These are phyloP conservation scores for Mucor velutinosus DNA, from an alignment of 371 early-diverging fungal species.

Conservation along the genomic window DNA sequence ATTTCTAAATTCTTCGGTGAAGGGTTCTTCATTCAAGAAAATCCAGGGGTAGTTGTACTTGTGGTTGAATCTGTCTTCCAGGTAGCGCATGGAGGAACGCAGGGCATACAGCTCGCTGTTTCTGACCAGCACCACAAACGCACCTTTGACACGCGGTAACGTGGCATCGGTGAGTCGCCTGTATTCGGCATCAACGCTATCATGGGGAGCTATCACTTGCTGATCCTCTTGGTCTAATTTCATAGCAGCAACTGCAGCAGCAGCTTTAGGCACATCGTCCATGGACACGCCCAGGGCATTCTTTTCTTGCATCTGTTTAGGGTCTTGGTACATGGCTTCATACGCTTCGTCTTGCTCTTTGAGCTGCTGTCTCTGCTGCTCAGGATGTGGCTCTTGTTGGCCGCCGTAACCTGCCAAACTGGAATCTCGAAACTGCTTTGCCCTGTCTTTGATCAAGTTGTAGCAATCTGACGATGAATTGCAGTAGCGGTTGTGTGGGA, in stretches of 20 bases:
- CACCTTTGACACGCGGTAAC: constrained; percentile 49
- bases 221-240: not conserved
- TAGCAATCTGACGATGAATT: constrained; percentile 26
- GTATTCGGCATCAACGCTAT: constrained; percentile 26
- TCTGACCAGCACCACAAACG: constrained; percentile 67
- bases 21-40: constrained; percentile 82
- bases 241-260: not conserved
- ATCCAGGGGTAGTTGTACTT: constrained; percentile 89
- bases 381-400: constrained; percentile 1
- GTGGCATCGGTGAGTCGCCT: constrained; percentile 17
- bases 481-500: constrained; percentile 14
- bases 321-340: constrained; percentile 10
- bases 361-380: constrained; percentile 3
- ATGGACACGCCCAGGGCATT: constrained; percentile 6
- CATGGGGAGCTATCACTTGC: not conserved
- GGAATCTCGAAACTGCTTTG: constrained; percentile 11
- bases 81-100: constrained; percentile 65
- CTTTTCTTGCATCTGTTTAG: not conserved
- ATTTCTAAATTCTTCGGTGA: constrained; percentile 77
- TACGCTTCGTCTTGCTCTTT: constrained; percentile 13
- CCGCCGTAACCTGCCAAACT: not conserved
- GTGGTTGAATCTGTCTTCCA: constrained; percentile 86
- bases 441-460: constrained; percentile 22
- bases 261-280: constrained; percentile 9
- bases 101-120: constrained; percentile 80